phyloP scores from a whole-genome alignment of 768 basidiomycete species.

The Trametes punicea region DNA sequence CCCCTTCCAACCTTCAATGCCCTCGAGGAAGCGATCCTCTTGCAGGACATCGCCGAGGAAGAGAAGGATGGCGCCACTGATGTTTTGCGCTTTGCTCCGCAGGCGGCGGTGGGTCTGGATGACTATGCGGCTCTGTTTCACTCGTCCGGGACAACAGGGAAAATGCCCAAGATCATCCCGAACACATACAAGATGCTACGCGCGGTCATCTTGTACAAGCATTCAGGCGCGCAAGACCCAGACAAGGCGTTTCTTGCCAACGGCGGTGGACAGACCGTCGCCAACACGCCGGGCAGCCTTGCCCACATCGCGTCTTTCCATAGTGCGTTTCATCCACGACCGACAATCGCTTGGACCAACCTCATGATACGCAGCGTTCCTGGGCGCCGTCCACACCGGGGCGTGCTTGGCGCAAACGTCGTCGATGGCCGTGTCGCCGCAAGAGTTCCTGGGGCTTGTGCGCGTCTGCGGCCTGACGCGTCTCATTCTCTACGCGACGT shows the following conservation, averaged over 20 bases:
- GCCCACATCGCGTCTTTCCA: slow-evolving; percentile 20
- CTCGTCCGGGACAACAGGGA: slow-evolving; percentile 20
- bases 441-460: slow-evolving; percentile 14
- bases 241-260: not conserved
- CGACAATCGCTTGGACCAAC: not conserved
- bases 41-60: not conserved
- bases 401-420: slow-evolving; percentile 19
- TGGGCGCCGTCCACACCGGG: slow-evolving; percentile 6
- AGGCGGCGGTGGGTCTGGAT: not conserved
- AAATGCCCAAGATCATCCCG: slow-evolving; percentile 22
- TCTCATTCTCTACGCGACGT: slow-evolving; percentile 19
- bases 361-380: slow-evolving; percentile 6
- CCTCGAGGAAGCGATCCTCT: not conserved
- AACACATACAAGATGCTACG: slow-evolving; percentile 16
- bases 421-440: slow-evolving; percentile 8
- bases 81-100: not conserved
- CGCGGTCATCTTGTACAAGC: slow-evolving; percentile 4
- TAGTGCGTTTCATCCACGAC: not conserved
- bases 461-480: slow-evolving; percentile 9
- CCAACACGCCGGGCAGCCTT: slow-evolving; percentile 20
- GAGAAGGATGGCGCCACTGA: not conserved
- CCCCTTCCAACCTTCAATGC: not conserved
- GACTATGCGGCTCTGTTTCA: slow-evolving; percentile 18
- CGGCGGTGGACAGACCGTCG: slow-evolving; percentile 1
- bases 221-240: not conserved